Conservation (phyloP, 805 yeast genomes). For the Metschnikowia baotianmanensis region DNA sequence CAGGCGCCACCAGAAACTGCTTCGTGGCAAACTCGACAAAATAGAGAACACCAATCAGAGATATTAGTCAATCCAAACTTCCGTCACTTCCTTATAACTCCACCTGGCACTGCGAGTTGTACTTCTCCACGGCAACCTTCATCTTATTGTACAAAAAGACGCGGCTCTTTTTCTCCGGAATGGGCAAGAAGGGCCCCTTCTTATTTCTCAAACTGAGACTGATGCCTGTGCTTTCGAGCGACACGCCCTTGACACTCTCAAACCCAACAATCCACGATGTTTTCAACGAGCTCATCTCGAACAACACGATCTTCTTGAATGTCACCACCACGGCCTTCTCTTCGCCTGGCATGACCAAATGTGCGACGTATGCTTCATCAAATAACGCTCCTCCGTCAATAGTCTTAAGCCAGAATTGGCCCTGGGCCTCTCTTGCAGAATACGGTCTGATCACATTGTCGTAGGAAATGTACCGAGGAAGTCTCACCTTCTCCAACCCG, state of each 20-base stretch:
- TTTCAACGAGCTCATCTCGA: conserved; percentile 57
- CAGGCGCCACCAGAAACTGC: conserved; percentile 31
- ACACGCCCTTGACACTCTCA: conserved; percentile 63
- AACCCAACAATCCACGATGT: conserved; percentile 72
- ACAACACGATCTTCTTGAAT: conserved; percentile 62
- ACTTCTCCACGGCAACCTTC: conserved; percentile 77
- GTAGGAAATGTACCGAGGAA: conserved; percentile 72
- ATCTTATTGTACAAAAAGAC: conserved; percentile 68
- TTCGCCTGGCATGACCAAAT: conserved; percentile 76
- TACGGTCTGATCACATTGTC: conserved; percentile 76
- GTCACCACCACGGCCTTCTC: conserved; percentile 78
- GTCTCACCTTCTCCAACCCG: conserved; percentile 72
- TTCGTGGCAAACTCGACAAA: too few relatives aligned
- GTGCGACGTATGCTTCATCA: conserved; percentile 79
- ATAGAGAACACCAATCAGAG: too few relatives aligned
- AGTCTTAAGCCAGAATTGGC: conserved; percentile 87
- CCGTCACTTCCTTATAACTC: conserved; percentile 9
- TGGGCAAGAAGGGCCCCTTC: conserved; percentile 65
- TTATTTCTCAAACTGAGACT: conserved; percentile 53
- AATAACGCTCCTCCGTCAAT: conserved; percentile 77
- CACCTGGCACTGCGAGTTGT: conserved; percentile 67
- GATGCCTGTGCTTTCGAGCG: conserved; percentile 78
- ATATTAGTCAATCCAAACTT: too few relatives aligned
- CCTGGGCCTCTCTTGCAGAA: conserved; percentile 82
- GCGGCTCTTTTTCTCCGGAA: conserved; percentile 64